Conservation (phyloP, 108 stramenopile genomes). For the Seminavis robusta region DNA sequence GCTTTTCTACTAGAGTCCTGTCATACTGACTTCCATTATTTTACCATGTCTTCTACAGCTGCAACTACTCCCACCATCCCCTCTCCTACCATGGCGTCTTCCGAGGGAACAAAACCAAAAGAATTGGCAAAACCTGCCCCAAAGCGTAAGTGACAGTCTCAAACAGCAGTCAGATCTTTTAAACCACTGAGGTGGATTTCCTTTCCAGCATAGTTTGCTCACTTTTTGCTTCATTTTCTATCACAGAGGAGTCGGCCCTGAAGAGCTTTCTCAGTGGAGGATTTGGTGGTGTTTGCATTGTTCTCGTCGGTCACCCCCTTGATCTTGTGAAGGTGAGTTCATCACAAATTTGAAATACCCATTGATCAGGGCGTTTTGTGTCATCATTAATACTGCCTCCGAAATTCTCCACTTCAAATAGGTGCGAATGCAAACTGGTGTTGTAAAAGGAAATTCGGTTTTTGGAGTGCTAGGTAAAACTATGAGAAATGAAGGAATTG, state of each 20-base stretch:
- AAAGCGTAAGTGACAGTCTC: no score
- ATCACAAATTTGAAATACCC: conserved; percentile 1
- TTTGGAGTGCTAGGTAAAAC: conserved; percentile 66
- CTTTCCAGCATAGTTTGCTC: conserved; percentile 1
- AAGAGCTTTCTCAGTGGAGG: conserved; percentile 80
- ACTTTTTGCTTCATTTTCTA: background rate
- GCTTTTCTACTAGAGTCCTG: no score
- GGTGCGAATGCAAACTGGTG: conserved; percentile 81
- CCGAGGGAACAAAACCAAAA: no score
- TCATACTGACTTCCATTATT: no score
- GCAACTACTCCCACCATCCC: no score
- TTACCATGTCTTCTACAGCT: no score
- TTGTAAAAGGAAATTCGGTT: conserved; percentile 31
- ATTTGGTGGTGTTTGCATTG: conserved; percentile 62
- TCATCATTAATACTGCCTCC: background rate
- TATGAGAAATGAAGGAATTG: conserved; percentile 51
- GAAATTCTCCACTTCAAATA: no score
- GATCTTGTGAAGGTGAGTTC: conserved; percentile 61
- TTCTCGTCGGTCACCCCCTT: conserved; percentile 62
- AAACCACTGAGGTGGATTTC: no score
- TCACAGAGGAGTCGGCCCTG: conserved; percentile 28
- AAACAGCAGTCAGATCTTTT: no score
- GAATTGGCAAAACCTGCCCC: no score
- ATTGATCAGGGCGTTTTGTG: background rate
- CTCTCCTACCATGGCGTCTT: no score